Percentiles rank a stretch among this genome's conserved stretches.
Conservation (phyloP, 2,329 filamentous ascomycete species). For the Hysterium pulicare region DNA sequence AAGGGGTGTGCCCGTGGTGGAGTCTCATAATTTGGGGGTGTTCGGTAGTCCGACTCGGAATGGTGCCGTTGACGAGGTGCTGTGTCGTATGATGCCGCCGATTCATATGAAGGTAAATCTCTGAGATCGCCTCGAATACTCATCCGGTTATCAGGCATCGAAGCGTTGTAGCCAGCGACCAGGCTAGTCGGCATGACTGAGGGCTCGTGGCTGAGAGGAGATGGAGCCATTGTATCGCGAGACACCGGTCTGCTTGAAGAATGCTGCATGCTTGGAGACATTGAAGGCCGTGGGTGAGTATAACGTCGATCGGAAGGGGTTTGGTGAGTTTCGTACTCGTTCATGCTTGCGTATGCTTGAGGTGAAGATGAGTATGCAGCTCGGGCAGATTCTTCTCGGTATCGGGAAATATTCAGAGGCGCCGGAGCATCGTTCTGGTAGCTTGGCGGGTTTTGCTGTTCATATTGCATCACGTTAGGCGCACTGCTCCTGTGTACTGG, state of each 20-base stretch:
- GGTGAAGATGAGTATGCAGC: slow-evolving; percentile 21
- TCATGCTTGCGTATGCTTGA: slow-evolving; percentile 19
- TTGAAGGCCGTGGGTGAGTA: slow-evolving; percentile 20
- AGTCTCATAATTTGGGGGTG: slow-evolving; percentile 29
- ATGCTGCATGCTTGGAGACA: slow-evolving; percentile 7
- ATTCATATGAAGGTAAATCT: slow-evolving; percentile 20
- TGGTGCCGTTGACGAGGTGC: slow-evolving; percentile 28
- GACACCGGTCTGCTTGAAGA: slow-evolving; percentile 29
- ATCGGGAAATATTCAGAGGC: slow-evolving; percentile 29
- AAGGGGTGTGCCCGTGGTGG: slow-evolving; percentile 27
- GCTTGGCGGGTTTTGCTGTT: slow-evolving; percentile 16
- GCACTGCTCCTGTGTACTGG: slow-evolving; percentile 37
- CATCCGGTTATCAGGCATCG: slow-evolving; percentile 5
- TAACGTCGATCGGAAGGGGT: slow-evolving; percentile 29
- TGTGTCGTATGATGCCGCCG: slow-evolving; percentile 22
- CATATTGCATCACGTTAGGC: slow-evolving; percentile 17
- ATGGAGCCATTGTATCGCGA: slow-evolving; percentile 31
- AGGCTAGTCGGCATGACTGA: slow-evolving; percentile 27
- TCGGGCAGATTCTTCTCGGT: slow-evolving; percentile 23
- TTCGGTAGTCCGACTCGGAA: slow-evolving; percentile 33
- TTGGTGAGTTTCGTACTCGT: slow-evolving; percentile 19
- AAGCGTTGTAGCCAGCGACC: slow-evolving; percentile 25
- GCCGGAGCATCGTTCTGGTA: slow-evolving; percentile 30
- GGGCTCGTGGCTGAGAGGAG: slow-evolving; percentile 28
- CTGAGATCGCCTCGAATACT: slow-evolving; percentile 12